Base-by-base conservation (phyloP, 164 flowering plant genomes). In the Stephania cephalantha region DNA sequence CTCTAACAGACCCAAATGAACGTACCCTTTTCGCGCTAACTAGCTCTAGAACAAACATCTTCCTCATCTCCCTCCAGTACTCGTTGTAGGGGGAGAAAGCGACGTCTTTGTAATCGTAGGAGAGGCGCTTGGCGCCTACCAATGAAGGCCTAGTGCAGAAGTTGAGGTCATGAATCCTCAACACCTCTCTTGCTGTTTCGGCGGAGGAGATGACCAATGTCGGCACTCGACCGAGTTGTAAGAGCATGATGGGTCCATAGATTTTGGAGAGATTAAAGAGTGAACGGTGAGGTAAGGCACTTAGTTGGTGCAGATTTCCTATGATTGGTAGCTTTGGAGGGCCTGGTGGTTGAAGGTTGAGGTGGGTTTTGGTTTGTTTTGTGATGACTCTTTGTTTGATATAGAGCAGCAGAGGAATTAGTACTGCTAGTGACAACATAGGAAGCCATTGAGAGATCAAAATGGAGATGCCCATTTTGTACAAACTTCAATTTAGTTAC, bases 101-200 rank as follows among this genome's bases (percentile, higher is more conserved):
- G 6, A 74, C 17, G 45, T 73, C 69, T 18, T n/a, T 20, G 53
- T 13, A 29, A 48, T 42, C 50, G 64, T 76, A 76, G 25, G 73
- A 31, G 15, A 76, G 65, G 8, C 64, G 61, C 50, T 52, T 71
- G 4, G 11, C 5, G 46, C 45, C 74, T 5, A 46, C 20, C 8
- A 42, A 30, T 9, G 30, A n/a, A 17, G 78, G 74, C 7, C 78
- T 76, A 66, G 35, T 66, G 9, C 70, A 45, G 72, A 71, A 67
- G 8, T 63, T 65, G 50, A 71, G 55, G 58, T 76, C 78, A n/a
- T 76, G 78, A 18, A 65, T 76, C 20, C 64, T 76, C 74, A 58
- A 55, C 46, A 76, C 72, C 25, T 76, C 58, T 71, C 25, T 71
- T 6, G 78, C 78, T 7, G 18, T 18, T 70, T 71, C 70, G 9